Evolutionary conservation across 2,329 filamentous ascomycete genomes (phyloP).

Genomic region (Dothistroma pini): DNA sequence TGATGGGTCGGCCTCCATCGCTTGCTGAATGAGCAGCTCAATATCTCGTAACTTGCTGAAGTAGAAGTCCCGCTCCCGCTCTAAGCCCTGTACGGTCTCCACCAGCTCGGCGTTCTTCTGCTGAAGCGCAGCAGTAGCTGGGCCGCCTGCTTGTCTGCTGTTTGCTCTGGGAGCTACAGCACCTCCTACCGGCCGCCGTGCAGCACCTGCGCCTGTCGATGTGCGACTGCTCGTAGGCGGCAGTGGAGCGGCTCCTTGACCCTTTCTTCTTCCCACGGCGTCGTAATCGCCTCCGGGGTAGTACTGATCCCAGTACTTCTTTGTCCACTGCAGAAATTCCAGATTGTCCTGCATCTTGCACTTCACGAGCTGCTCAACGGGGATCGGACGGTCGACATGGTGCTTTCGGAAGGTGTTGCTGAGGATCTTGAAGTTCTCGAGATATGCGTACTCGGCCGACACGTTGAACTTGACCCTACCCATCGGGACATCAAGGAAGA

Average conservation of each 20-base stretch:
- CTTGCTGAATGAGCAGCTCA: conserved; percentile 87
- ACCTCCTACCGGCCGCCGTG: conserved; percentile 47
- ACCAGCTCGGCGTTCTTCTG: conserved; percentile 85
- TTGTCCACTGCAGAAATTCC: conserved; percentile 96
- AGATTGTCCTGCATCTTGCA: conserved; percentile 99
- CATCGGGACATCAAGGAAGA: conserved; percentile 96
- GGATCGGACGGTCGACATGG: conserved; percentile 82
- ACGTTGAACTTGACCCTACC: conserved; percentile 96
- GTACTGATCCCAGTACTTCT: conserved; percentile 97
- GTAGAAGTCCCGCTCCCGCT: conserved; percentile 97
- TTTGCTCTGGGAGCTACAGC: conserved; percentile 45
- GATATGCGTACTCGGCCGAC: conserved; percentile 93
- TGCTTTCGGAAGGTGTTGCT: conserved; percentile 87
- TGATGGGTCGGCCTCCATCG: conserved; percentile 87
- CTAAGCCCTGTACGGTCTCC: conserved; percentile 90
- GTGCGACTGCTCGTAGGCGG: conserved; percentile 16
- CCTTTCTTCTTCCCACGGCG: conserved; percentile 79
- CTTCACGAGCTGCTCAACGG: conserved; percentile 84
- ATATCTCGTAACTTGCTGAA: conserved; percentile 98
- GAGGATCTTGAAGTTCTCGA: conserved; percentile 97
- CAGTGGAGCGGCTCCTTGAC: conserved; percentile 48
- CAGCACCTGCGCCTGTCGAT: conserved; percentile 51
- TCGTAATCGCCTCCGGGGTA: conserved; percentile 98
- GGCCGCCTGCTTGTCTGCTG: conserved; percentile 45
- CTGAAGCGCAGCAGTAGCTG: conserved; percentile 68